phyloP scores from a whole-genome alignment of 176 grass and related monocot species.

The Elymus sibiricus region DNA sequence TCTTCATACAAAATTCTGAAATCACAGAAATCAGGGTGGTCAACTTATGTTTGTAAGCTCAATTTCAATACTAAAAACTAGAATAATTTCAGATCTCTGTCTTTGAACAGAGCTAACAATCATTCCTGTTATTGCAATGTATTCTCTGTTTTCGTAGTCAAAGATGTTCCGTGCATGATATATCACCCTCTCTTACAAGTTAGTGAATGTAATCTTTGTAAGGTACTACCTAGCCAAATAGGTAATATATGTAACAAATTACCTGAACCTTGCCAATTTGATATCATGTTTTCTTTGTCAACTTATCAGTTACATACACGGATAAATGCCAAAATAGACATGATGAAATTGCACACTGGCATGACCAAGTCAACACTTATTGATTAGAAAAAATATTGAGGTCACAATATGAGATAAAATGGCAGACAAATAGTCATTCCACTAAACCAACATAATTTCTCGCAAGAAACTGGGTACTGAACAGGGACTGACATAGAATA shows the following conservation, averaged over 20 bases:
- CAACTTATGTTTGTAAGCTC: neutral
- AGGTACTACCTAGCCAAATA: conserved; percentile 9
- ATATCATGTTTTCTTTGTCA: neutral
- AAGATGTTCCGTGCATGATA: neutral
- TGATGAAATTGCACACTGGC: neutral
- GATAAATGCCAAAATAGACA: neutral
- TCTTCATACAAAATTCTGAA: conserved; percentile 97
- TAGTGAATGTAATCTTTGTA: neutral
- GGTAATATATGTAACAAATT: neutral
- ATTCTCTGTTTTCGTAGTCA: neutral
- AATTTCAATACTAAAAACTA: neutral
- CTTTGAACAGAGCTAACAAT: neutral
- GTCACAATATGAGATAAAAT: neutral
- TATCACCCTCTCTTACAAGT: neutral
- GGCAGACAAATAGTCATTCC: neutral
- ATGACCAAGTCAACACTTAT: neutral
- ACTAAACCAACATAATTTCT: neutral
- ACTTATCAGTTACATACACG: neutral
- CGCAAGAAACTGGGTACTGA: neutral
- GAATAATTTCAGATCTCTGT: conserved; percentile 19
- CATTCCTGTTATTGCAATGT: neutral
- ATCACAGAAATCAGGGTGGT: conserved; percentile 20
- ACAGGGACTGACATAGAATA: neutral
- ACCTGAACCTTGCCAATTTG: neutral
- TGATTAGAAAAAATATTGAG: neutral